A percentile compares a stretch with the other conserved stretches of the same genome.
These are phyloP conservation scores for Catenaria anguillulae DNA, from an alignment of 371 early-diverging fungal species.

Conservation along the genomic window DNA sequence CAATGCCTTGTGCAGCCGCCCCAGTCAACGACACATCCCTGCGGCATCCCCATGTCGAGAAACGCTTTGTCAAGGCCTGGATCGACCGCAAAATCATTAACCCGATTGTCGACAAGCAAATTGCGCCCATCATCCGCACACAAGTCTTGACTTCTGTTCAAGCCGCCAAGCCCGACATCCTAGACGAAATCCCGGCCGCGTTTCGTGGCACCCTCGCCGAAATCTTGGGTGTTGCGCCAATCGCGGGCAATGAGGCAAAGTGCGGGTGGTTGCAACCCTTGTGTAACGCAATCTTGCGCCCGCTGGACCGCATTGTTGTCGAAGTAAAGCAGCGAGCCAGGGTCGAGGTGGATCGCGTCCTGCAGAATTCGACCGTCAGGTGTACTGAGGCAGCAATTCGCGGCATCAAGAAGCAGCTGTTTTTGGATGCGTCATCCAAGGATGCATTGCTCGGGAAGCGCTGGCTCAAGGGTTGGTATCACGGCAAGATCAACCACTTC, in stretches of 20 bases:
- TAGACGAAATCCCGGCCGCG: neutral
- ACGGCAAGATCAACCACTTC: neutral
- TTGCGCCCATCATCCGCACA: neutral
- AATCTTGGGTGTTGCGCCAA: neutral
- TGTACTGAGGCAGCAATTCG: neutral
- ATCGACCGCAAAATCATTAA: neutral
- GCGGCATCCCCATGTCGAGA: too few relatives aligned
- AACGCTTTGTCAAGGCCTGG: too few relatives aligned
- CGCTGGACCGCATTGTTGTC: neutral
- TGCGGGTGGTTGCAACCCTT: neutral
- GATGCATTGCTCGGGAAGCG: neutral
- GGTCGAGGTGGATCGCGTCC: neutral
- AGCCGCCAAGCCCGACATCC: neutral
- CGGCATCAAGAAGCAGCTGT: neutral
- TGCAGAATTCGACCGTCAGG: neutral
- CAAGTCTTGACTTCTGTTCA: neutral
- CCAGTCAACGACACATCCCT: too few relatives aligned
- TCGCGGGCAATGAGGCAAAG: neutral
- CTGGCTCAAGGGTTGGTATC: neutral
- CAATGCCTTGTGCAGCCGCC: too few relatives aligned
- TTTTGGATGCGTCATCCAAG: neutral
- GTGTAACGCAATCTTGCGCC: neutral
- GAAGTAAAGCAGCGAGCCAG: neutral
- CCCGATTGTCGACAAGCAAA: neutral
- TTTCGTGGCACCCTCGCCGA: neutral